Base-by-base conservation (phyloP, 768 basidiomycete genomes). In the Phallus indusiatus region DNA sequence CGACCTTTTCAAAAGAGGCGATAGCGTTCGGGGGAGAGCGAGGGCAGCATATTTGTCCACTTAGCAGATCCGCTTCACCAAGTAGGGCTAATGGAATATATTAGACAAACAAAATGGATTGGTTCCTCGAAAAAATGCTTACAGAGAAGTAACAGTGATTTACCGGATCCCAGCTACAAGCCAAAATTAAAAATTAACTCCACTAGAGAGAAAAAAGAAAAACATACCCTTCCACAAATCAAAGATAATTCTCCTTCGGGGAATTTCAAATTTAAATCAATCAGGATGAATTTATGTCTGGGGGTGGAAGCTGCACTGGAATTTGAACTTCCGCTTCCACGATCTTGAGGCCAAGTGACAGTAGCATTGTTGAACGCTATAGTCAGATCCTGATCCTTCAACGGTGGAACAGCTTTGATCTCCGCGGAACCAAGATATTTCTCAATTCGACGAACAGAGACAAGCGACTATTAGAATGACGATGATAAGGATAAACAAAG, bases 401-500 rank as follows among this genome's bases (percentile, higher is more conserved):
- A 69, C 2, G 84, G 83, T 4, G 76, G 78, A 11, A 89, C 83
- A 0, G 76, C 70, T 1, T 77, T 68, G 16, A 96, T 83, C 71
- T 97, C 94, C 1, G 81, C 79, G 9, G 81, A 78, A 52, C 81
- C 73, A 22, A 96, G 79, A 70, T 94, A 96, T 65, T 90, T 93
- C 68, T 94, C 92, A 61, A 96, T 94, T 54, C 94, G 89, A 17
- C 88, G 84, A 53, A 94, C 75, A 11, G 91, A 94, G 16, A 96
- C 90, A 50, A 89, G 76, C 56, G 84, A 81, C 86, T 87, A 49
- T 17, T 53, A 56, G 51, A 5, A 16, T 22, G 37, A 52, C 62
- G 53, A 33, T 56, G 14, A 46, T 60, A 33, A 53, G 18, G 56
- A 33, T 20, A 12, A 24, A 34, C 1, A n/a, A n/a, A 18, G 20